Evolutionary conservation across 176 grass and related monocot species (phyloP).

Genomic region (Canna indica): DNA sequence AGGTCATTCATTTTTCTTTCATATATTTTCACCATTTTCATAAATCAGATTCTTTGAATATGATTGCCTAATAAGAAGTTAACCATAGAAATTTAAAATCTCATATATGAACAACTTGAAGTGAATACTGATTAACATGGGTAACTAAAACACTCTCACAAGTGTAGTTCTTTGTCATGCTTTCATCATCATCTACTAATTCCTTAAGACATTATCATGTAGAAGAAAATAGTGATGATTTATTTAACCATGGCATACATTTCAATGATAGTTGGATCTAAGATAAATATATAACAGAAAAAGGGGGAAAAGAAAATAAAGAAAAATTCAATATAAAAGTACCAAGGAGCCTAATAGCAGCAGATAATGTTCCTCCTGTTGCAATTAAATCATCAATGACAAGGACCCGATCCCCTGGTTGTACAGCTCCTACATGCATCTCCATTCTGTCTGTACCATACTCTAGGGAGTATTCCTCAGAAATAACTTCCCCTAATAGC

Average conservation of each 20-base stretch:
- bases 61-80: too few species aligned
- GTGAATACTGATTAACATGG: too few species aligned
- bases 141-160: not conserved
- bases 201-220: not conserved
- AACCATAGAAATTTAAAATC: too few species aligned
- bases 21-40: not conserved
- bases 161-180: not conserved
- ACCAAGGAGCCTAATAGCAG: slow-evolving; percentile 78
- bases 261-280: not conserved
- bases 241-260: not conserved
- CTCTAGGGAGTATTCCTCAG: slow-evolving; percentile 80
- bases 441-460: slow-evolving; percentile 88
- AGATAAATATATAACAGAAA: not conserved
- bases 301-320: not conserved
- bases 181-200: not conserved
- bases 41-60: not conserved
- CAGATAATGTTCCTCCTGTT: slow-evolving; percentile 75
- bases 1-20: not conserved
- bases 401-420: slow-evolving; percentile 44
- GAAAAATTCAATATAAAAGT: slow-evolving; percentile 8
- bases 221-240: not conserved
- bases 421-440: slow-evolving; percentile 93
- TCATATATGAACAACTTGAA: too few species aligned
- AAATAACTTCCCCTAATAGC: slow-evolving; percentile 78
- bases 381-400: slow-evolving; percentile 92